Percentiles rank a stretch among this genome's conserved stretches.
Conservation (phyloP, 352 stramenopile genomes). For the Globisporangium acanthophoron region DNA sequence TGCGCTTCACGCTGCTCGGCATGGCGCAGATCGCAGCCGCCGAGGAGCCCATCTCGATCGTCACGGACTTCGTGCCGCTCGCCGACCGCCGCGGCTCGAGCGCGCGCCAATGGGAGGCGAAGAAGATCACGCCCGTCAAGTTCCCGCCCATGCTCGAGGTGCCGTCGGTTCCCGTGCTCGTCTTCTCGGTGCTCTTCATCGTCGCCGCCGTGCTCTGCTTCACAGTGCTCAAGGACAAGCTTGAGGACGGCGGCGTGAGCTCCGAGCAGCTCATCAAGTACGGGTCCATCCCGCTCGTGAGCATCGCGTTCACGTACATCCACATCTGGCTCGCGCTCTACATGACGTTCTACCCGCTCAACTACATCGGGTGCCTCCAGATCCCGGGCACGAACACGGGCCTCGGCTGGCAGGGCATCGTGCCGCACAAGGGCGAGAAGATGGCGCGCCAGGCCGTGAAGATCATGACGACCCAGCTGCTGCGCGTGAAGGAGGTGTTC, state of each 20-base stretch:
- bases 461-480: conserved; percentile 93
- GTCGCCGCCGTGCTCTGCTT: conserved; percentile 59
- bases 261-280: conserved; percentile 71
- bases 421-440: conserved; percentile 95
- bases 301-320: conserved; percentile 90
- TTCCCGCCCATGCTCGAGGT: conserved; percentile 83
- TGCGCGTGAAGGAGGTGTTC: conserved; percentile 92
- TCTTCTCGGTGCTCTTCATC: conserved; percentile 48
- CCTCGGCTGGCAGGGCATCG: conserved; percentile 96
- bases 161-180: conserved; percentile 48
- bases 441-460: conserved; percentile 94
- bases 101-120: conserved; percentile 14
- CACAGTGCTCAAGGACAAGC: conserved; percentile 57
- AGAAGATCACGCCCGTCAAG: conserved; percentile 43
- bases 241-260: conserved; percentile 50
- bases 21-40: conserved; percentile 78
- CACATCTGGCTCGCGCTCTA: conserved; percentile 96
- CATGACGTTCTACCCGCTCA: conserved; percentile 97
- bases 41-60: conserved; percentile 59
- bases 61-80: conserved; percentile 74
- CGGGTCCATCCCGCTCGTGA: conserved; percentile 82
- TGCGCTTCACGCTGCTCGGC: conserved; percentile 81
- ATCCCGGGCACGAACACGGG: conserved; percentile 88
- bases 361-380: conserved; percentile 90
- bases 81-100: conserved; percentile 14